Evolutionary conservation across 2,329 filamentous ascomycete genomes (phyloP), one percentile per base, ranked within the genome.

Genomic region (Rosellinia necatrix): DNA sequence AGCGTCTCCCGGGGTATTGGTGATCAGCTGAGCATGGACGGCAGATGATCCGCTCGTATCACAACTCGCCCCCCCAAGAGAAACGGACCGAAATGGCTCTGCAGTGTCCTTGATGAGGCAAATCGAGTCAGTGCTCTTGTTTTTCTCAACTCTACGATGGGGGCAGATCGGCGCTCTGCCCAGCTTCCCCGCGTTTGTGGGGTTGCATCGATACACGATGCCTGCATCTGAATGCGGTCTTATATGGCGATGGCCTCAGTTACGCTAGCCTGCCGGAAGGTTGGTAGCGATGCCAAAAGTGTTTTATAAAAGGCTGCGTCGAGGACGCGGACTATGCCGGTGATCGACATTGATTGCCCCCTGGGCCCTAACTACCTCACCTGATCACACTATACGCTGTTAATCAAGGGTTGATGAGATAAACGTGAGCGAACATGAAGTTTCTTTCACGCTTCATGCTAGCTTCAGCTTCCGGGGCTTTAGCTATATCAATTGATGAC

Each of bases 401-500:
- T 9, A 30, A 1, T 38, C 6, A 19, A 8, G 24, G 15, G 7
- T 6, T 6, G 19, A 9, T 35, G 13, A 8, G 19, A 19, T 12
- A 6, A 34, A n/a, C 21, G 32, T 47, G 38, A 49, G 24, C 34
- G 22, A 49, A 19, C 47, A 56, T 59, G 48, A 59, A 41, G 50
- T 51, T 60, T 32, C 22, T 32, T 9, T 43, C 55, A 38, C 13
- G 41, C 22, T 25, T 51, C 19, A 30, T 58, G 3, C 13, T 59
- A n/a, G 55, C 50, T 38, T 59, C 38, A 21, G 48, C 56, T 37
- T 27, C 43, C 12, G 27, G 42, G 6, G 46, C 41, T 29, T 21
- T 59, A 4, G 47, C 58, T 10, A 60, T 30, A 13, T 59, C 61
- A 17, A 21, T 65, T 30, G 52, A 58, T 21, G 60, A 66, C 32